Evolutionary conservation across 2,329 filamentous ascomycete species (phyloP).

Genomic region (Fusarium tjaetaba): DNA sequence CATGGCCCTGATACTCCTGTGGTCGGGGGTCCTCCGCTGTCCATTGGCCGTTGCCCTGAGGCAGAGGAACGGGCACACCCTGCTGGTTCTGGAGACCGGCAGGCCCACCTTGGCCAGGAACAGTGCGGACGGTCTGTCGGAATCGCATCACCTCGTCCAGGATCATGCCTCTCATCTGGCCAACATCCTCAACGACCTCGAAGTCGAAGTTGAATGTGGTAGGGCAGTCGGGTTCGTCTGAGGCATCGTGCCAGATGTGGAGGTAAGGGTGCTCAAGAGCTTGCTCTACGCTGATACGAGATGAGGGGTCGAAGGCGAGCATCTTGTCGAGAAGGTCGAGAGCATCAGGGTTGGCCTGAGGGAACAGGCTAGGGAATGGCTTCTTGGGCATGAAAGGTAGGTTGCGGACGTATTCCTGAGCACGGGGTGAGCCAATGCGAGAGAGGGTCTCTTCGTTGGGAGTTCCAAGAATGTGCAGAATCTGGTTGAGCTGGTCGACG

Average conservation of each 20-base stretch:
- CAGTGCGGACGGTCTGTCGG: conserved; percentile 70
- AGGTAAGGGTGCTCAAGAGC: conserved; percentile 97
- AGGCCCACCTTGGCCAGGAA: conserved; percentile 51
- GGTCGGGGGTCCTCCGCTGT: conserved; percentile 68
- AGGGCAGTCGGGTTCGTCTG: conserved; percentile 93
- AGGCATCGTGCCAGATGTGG: conserved; percentile 97
- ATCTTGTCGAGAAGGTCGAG: conserved; percentile 96
- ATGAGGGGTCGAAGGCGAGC: conserved; percentile 95
- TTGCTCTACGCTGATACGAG: conserved; percentile 92
- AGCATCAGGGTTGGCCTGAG: conserved; percentile 93
- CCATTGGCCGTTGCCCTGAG: conserved; percentile 62
- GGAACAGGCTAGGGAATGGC: conserved; percentile 87
- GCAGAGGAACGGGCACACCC: conserved; percentile 62
- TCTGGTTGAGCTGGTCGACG: conserved; percentile 99
- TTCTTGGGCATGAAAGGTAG: conserved; percentile 95
- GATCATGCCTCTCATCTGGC: conserved; percentile 97
- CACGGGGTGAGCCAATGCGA: conserved; percentile 92
- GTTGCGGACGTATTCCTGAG: conserved; percentile 98
- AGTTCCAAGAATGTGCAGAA: conserved; percentile 96
- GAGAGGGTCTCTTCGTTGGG: conserved; percentile 94
- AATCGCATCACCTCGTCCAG: conserved; percentile 92
- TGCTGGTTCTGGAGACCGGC: conserved; percentile 51
- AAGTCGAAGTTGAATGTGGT: conserved; percentile 98
- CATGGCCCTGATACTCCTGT: conserved; percentile 64
- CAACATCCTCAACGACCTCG: conserved; percentile 94